Base-by-base conservation (phyloP, 192 early-diverging fungal species). In the Backusella tarrabulga region DNA sequence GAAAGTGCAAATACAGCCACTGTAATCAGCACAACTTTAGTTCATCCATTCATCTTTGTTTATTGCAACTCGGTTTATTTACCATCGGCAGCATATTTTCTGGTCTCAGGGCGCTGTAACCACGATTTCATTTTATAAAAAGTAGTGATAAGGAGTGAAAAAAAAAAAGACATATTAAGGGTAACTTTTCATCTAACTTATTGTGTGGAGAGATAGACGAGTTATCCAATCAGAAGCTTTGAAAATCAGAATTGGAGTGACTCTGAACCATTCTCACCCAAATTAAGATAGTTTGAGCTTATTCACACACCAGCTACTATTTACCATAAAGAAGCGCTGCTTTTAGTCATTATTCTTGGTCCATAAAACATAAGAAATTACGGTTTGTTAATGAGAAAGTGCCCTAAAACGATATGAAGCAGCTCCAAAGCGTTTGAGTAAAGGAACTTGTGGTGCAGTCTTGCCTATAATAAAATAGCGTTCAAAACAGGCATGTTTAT, bases 1-100 rank as follows among this genome's bases (percentile, higher is more conserved):
- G 95, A 94, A 21, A 96, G 75, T 21, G 95, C 97, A 81, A 98
- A 91, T 21, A 95, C 77, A n/a, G 91, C 84, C 23, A 93, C 91
- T 92, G 32, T 0, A 72, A 26, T 63, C 56, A 63, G 12, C 34
- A 21, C n/a, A 36, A 8, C 19, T 70, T n/a, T 15, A 15, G 63
- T 68, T 36, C 36, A 34, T 50, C 46, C 19, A 50, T n/a, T 50
- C 46, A 50, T 50, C 46, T 50, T 50, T 68, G 0, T 17, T 68
- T 34, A n/a, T 41, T 34, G 12, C 12, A 40, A 75, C 11, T 5
- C 29, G 26, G 6, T 15, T 15, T 17, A 34, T 74, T 38, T 83
- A 83, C 82, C 79, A 77, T 83, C 82, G 7, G 78, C 82, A 35
- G 78, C 82, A 72, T 83, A 83, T 66, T 83, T 83, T 73, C 80